Base-by-base conservation (phyloP, 495 filamentous ascomycete species). In the Tuber microsphaerosporum region DNA sequence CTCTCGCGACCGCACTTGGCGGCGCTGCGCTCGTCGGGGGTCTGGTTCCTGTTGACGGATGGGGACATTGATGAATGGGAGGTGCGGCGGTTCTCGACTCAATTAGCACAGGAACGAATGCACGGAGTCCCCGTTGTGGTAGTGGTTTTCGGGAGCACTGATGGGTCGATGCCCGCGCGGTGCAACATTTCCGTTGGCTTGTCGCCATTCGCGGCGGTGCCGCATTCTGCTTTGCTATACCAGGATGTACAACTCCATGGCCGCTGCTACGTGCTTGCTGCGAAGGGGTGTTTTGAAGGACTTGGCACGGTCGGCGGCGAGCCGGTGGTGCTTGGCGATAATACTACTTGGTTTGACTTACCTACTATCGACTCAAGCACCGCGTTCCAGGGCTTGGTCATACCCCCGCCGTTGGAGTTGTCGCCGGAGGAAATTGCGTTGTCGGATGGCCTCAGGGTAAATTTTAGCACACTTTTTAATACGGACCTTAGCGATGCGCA, bases 151-250 rank as follows among this genome's bases (percentile, higher is more conserved):
- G 82, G 75, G 45, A 8, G 31, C 26, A 65, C 45, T 16, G 70
- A 71, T 22, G 26, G 22, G 0, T 41, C 26, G 19, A 69, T 37
- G 2, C 84, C 84, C 2, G 78, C 81, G 0, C 68, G 71, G 0
- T 82, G 80, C 14, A 84, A 84, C 44, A 84, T 85, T 26, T 85
- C 84, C 9, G 84, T 85, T 41, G 84, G 83, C 3, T 80, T 85
- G 10, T 79, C 84, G 1, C 84, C 84, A 37, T 85, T 83, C 61
- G 84, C 84, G 16, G 76, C 76, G 12, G 79, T 83, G 44, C 79
- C 77, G 19, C 81, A 85, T 46, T 81, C 84, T 2, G 72, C 83
- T 26, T 78, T 85, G 26, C 56, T 85, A 44, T 85, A 82, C 77
- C 83, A 85, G 41, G 79, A 84, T 45, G 56, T 76, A 2, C 48